Evolutionary conservation across 1,139 yeast genomes (phyloP).

Genomic region (Suzukiozyma palmioleophila): DNA sequence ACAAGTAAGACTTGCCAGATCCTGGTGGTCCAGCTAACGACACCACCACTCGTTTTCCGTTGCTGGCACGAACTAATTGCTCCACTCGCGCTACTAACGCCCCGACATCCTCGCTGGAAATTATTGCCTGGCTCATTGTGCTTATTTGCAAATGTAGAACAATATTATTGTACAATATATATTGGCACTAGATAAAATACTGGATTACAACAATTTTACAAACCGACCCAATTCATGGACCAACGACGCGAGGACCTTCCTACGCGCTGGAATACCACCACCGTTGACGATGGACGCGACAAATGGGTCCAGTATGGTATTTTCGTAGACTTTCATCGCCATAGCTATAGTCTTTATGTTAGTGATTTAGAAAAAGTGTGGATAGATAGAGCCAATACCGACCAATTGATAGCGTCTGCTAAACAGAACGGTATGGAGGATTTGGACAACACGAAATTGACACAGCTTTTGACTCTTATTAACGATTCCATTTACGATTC

Average conservation of each 20-base stretch:
- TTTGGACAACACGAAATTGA: conserved; percentile 10
- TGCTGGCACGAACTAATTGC: not conserved
- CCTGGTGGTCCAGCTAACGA: conserved; percentile 78
- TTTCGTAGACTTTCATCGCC: conserved; percentile 4
- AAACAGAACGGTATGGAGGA: conserved; percentile 22
- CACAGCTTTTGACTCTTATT: conserved; percentile 8
- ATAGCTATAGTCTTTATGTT: conserved; percentile 20
- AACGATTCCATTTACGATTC: not conserved
- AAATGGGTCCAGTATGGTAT: conserved; percentile 11
- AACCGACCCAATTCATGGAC: not conserved
- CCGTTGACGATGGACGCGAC: not conserved
- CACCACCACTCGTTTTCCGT: conserved; percentile 37
- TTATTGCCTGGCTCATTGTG: not conserved
- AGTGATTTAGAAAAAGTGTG: conserved; percentile 27
- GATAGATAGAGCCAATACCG: conserved; percentile 18
- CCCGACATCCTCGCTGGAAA: conserved; percentile 7
- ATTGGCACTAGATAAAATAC: no score
- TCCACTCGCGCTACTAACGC: conserved; percentile 10
- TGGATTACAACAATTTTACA: no score
- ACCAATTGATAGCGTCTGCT: conserved; percentile 17
- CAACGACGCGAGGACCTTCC: not conserved
- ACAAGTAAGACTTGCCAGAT: conserved; percentile 74
- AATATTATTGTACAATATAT: no score
- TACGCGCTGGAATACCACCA: not conserved
- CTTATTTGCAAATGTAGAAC: no score